Base-by-base conservation (phyloP, 805 yeast genomes). In the Metschnikowia cerradonensis region DNA sequence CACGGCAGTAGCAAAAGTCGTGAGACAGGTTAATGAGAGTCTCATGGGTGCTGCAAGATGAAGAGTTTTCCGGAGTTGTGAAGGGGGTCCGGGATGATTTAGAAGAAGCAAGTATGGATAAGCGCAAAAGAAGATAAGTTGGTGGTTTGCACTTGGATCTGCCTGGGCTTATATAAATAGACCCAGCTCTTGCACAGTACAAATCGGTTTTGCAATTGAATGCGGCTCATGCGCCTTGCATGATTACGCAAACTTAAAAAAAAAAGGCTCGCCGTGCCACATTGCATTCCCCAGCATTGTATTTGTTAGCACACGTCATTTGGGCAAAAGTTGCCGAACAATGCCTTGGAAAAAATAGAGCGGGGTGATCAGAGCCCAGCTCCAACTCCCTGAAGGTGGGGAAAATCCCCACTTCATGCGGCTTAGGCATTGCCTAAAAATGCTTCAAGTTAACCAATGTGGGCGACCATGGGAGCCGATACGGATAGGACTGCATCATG, bases 1-100 rank as follows among this genome's bases (percentile, higher is more conserved):
- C 17, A 46, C 50, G 32, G 51, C 44, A 35, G 53, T 42, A 39
- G 54, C 56, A 26, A 56, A 54, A n/a, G 43, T 31, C 22, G 41
- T 36, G 41, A 56, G 48, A 20, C 33, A 34, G 17, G 51, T 41
- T 13, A 36, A 23, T 17, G 52, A 43, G 26, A 53, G 46, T 43
- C 45, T 50, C 56, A 53, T 53, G 23, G 31, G 7, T 10, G 14
- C 6, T 13, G 34, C 31, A 7, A 15, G 19, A 23, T 39, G 22
- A 19, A 38, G 14, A 20, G 15, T 14, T 20, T 3, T 38, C 41
- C 30, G 30, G 17, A 15, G 37, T 19, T 7, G 11, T 26, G 8
- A 26, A 26, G 30, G 30, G 30, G 11, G 4, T 8, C 30, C 30
- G 30, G 30, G 30, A 26, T 19, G 36, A 26, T 13, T 19, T n/a